Evolutionary conservation across 2,329 filamentous ascomycete species (phyloP).

Genomic region (Colletotrichum neosansevieriae): DNA sequence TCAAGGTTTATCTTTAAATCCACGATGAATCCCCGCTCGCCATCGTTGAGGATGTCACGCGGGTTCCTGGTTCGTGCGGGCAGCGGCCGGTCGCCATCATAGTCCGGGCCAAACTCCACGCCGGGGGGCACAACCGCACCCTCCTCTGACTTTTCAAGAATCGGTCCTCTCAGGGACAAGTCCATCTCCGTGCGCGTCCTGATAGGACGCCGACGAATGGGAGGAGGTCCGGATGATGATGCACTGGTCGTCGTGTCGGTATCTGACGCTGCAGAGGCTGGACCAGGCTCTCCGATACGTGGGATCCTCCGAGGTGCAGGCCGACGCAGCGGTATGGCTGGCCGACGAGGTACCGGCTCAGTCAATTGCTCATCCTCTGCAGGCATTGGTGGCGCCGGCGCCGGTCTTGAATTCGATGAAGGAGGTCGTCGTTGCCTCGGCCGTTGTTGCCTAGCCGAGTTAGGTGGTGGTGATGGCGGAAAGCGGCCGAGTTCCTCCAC

Average conservation of each 20-base stretch:
- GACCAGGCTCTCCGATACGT: conserved; percentile 19
- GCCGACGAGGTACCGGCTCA: conserved; percentile 26
- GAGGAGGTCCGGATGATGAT: conserved; percentile 21
- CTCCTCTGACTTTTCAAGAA: conserved; percentile 11
- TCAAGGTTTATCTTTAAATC: conserved; percentile 31
- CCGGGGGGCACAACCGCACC: conserved; percentile 24
- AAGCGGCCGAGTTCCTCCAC: conserved; percentile 18
- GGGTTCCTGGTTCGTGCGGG: conserved; percentile 32
- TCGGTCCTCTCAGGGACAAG: conserved; percentile 24
- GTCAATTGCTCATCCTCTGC: conserved; percentile 28
- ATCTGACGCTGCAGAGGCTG: conserved; percentile 22
- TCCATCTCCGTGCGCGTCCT: conserved; percentile 20
- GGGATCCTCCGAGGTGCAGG: conserved; percentile 20
- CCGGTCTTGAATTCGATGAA: conserved; percentile 1
- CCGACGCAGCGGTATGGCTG: conserved; percentile 12
- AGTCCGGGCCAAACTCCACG: conserved; percentile 23
- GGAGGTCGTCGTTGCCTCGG: conserved; percentile 13
- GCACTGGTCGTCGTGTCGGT: conserved; percentile 35
- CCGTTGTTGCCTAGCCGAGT: conserved; percentile 7
- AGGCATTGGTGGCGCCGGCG: conserved; percentile 19
- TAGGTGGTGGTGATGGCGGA: not conserved
- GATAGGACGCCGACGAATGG: conserved; percentile 26
- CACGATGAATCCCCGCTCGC: conserved; percentile 37
- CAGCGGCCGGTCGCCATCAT: conserved; percentile 16
- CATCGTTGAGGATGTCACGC: conserved; percentile 32